These are phyloP conservation scores for Penicillium maclennaniae DNA, from an alignment of 495 filamentous ascomycete species.

Conservation along the genomic window DNA sequence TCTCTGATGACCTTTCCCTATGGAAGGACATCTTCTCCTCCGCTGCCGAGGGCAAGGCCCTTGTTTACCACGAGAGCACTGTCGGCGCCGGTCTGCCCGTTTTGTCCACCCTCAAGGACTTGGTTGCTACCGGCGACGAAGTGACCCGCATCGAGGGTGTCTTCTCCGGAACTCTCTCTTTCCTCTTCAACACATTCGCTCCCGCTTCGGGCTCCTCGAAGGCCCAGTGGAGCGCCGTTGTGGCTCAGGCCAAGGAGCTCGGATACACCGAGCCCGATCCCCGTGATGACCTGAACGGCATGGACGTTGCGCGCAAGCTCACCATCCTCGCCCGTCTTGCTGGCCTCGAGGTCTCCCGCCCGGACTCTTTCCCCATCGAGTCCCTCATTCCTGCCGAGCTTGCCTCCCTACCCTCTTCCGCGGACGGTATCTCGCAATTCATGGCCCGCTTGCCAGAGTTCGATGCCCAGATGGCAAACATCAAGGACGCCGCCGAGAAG, in stretches of 20 bases:
- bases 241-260: conserved; percentile 84
- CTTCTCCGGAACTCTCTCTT: conserved; percentile 92
- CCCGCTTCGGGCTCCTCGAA: conserved; percentile 57
- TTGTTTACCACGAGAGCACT: conserved; percentile 86
- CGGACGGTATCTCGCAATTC: conserved; percentile 65
- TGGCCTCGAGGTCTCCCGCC: conserved; percentile 70
- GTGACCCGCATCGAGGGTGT: conserved; percentile 87
- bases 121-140: conserved; percentile 82
- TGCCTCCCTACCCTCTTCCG: conserved; percentile 63
- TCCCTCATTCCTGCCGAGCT: conserved; percentile 82
- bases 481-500: conserved; percentile 72
- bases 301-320: conserved; percentile 95
- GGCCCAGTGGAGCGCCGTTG: conserved; percentile 79
- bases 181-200: conserved; percentile 93
- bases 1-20: conserved; percentile 66
- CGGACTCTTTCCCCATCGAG: conserved; percentile 86
- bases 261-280: conserved; percentile 98
- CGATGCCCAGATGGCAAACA: conserved; percentile 77
- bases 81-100: conserved; percentile 88
- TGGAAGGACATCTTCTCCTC: conserved; percentile 77
- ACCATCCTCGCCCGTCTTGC: conserved; percentile 85
- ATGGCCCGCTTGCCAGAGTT: conserved; percentile 69
- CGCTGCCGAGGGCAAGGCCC: conserved; percentile 57
- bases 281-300: conserved; percentile 89
- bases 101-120: conserved; percentile 80